phyloP scores from a whole-genome alignment of 2,329 filamentous ascomycete genomes.

The Aspergillaceae sp. region DNA sequence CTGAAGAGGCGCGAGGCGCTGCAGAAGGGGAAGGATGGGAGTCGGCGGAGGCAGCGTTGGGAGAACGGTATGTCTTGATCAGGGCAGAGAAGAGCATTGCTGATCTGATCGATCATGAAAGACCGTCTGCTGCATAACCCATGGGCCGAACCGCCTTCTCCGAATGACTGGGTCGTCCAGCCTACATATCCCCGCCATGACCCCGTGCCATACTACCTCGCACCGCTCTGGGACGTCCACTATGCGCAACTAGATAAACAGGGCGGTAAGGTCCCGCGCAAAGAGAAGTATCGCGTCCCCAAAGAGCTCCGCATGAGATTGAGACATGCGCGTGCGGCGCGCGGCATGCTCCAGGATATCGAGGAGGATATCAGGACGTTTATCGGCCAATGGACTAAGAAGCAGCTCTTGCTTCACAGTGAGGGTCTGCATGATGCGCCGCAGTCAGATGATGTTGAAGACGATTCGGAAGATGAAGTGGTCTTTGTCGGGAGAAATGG shows the following conservation, averaged over 20 bases:
- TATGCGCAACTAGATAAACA: constrained; percentile 36
- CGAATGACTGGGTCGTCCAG: constrained; percentile 71
- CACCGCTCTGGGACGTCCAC: constrained; percentile 69
- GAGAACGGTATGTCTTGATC: constrained; percentile 65
- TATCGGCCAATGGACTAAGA: constrained; percentile 52
- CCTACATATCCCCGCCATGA: constrained; percentile 69
- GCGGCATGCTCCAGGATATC: constrained; percentile 69
- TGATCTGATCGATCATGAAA: constrained; percentile 31
- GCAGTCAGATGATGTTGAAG: constrained; percentile 23
- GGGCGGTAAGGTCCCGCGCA: constrained; percentile 31
- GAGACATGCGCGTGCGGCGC: constrained; percentile 71
- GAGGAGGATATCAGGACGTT: constrained; percentile 78
- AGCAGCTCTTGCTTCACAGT: constrained; percentile 40
- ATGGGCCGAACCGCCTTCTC: constrained; percentile 70
- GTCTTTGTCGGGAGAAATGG: constrained; percentile 73
- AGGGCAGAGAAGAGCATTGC: not conserved
- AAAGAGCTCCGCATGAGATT: constrained; percentile 71
- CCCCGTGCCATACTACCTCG: constrained; percentile 78
- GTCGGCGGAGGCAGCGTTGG: constrained; percentile 76
- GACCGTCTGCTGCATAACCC: constrained; percentile 83
- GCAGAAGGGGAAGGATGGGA: constrained; percentile 85
- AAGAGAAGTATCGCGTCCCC: constrained; percentile 50
- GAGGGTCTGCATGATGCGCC: constrained; percentile 40
- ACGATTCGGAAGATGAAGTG: constrained; percentile 69
- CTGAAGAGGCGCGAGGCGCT: constrained; percentile 62